phyloP scores from a whole-genome alignment of 1,139 yeast species.

The Petasospora rhodanensis region DNA sequence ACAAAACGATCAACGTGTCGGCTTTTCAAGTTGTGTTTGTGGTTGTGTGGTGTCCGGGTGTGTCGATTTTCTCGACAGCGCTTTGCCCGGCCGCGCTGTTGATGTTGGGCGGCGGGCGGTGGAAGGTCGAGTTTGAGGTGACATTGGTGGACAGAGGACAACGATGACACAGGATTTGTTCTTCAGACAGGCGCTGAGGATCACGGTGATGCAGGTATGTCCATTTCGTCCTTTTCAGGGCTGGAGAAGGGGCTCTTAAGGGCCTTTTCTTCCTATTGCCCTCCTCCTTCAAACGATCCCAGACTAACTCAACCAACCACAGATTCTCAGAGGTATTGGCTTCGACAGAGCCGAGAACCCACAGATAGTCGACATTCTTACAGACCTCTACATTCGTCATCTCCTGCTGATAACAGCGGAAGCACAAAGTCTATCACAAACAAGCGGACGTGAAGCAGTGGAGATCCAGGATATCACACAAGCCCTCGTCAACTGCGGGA shows the following conservation, averaged over 20 bases:
- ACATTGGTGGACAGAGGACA: too few relatives aligned
- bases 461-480: constrained; percentile 56
- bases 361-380: constrained; percentile 52
- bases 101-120: too few relatives aligned
- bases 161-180: constrained; percentile 35
- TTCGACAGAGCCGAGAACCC: constrained; percentile 70
- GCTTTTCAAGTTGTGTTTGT: too few relatives aligned
- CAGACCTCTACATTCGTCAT: constrained; percentile 59
- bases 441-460: constrained; percentile 37
- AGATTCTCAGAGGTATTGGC: constrained; percentile 63
- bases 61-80: too few relatives aligned
- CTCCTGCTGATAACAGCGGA: constrained; percentile 42
- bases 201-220: constrained; percentile 52
- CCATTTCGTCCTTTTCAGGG: not conserved
- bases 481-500: constrained; percentile 52
- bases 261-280: constrained; percentile 1
- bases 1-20: too few relatives aligned
- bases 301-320: not conserved
- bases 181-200: constrained; percentile 54
- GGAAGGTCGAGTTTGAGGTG: too few relatives aligned
- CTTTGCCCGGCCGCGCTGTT: too few relatives aligned
- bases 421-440: constrained; percentile 37
- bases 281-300: not conserved
- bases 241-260: too few relatives aligned
- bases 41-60: too few relatives aligned